These are phyloP conservation scores for Pisolithus orientalis DNA, from an alignment of 768 basidiomycete species.

Conservation along the genomic window DNA sequence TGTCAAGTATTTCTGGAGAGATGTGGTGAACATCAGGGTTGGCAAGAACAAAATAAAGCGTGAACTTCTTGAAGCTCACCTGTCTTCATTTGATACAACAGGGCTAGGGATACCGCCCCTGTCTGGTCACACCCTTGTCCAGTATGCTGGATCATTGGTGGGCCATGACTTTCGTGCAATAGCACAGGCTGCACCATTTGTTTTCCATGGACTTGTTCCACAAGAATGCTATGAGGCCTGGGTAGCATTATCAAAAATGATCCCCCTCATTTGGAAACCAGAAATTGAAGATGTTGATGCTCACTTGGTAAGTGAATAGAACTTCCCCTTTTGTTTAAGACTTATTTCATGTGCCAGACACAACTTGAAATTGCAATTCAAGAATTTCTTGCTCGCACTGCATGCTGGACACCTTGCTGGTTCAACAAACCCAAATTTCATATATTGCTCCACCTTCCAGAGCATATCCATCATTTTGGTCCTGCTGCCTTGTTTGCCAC, in stretches of 20 bases:
- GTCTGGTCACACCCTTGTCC: slow-evolving; percentile 10
- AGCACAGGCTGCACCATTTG: slow-evolving; percentile 9
- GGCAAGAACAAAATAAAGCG: slow-evolving; percentile 1
- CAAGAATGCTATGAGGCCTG: slow-evolving; percentile 22
- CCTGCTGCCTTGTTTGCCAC: slow-evolving; percentile 41
- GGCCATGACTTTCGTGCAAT: slow-evolving; percentile 16
- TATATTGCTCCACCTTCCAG: slow-evolving; percentile 31
- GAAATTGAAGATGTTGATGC: slow-evolving; percentile 27
- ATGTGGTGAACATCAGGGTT: slow-evolving; percentile 3
- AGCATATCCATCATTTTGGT: slow-evolving; percentile 12
- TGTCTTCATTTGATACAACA: slow-evolving; percentile 5
- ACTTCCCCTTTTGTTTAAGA: no score
- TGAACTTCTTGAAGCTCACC: slow-evolving; percentile 1
- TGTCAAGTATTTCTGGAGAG: slow-evolving; percentile 19
- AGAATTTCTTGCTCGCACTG: slow-evolving; percentile 30
- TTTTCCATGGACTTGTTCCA: slow-evolving; percentile 8
- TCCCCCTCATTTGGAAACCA: slow-evolving; percentile 37
- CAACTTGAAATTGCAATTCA: slow-evolving; percentile 22
- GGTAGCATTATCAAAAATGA: slow-evolving; percentile 28
- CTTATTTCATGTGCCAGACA: slow-evolving; percentile 6
- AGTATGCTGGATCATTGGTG: slow-evolving; percentile 14
- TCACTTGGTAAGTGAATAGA: slow-evolving; percentile 25
- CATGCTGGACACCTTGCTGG: slow-evolving; percentile 24
- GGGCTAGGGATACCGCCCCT: slow-evolving; percentile 8
- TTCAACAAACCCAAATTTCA: slow-evolving; percentile 43